Evolutionary conservation across 1,284 basidiomycete genomes (phyloP).

Genomic region (Sanghuangporus sanghuang): DNA sequence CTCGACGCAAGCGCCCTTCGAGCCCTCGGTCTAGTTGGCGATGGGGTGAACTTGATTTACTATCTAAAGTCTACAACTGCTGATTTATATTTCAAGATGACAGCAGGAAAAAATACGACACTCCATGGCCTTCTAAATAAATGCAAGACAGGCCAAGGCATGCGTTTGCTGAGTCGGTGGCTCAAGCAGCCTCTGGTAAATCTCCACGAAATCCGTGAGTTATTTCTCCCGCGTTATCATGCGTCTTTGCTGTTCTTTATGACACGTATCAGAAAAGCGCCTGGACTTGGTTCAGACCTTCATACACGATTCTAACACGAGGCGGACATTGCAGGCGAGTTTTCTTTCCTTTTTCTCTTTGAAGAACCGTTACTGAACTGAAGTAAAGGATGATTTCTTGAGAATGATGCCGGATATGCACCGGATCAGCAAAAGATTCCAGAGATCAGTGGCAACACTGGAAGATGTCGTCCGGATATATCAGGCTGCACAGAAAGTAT

Average conservation of each 20-base stretch:
- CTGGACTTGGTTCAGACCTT: conserved; percentile 89
- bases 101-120: conserved; percentile 74
- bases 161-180: conserved; percentile 89
- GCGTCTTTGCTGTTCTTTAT: background rate
- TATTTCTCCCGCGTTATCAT: background rate
- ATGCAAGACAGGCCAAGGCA: conserved; percentile 95
- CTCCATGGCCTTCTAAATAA: conserved; percentile 89
- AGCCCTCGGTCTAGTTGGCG: conserved; percentile 80
- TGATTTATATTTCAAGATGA: conserved; percentile 31
- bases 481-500: conserved; percentile 74
- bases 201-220: conserved; percentile 85
- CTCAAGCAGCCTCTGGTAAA: conserved; percentile 96
- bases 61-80: background rate
- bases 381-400: conserved; percentile 72
- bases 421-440: conserved; percentile 90
- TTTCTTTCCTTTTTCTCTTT: background rate
- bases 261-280: conserved; percentile 55
- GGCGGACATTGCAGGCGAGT: conserved; percentile 68
- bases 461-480: conserved; percentile 97
- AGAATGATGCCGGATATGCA: conserved; percentile 94
- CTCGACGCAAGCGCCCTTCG: conserved; percentile 93
- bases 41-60: conserved; percentile 33
- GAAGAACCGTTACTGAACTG: background rate
- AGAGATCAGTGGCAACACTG: conserved; percentile 77
- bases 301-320: conserved; percentile 71